phyloP scores from a whole-genome alignment of 306 rosid genomes.

The Datisca glomerata region DNA sequence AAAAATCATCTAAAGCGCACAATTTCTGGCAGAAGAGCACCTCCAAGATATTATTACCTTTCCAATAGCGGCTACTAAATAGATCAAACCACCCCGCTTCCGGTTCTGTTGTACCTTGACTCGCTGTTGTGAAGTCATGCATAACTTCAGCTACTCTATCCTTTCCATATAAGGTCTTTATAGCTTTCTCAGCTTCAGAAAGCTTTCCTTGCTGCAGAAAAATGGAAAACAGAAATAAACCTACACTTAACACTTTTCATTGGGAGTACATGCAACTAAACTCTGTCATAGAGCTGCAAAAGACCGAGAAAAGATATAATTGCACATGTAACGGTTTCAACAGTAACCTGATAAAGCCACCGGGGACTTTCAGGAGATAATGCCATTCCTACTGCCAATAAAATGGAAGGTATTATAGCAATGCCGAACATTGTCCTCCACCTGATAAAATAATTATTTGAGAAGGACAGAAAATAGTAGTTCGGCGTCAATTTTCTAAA shows the following conservation, averaged over 20 bases:
- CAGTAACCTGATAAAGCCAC: slow-evolving; percentile 84
- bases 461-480: neutral
- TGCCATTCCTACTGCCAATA: slow-evolving; percentile 88
- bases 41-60: too few species aligned
- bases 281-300: too few species aligned
- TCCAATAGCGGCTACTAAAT: slow-evolving; percentile 85
- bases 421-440: slow-evolving; percentile 96
- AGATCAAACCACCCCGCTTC: slow-evolving; percentile 98
- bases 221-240: too few species aligned
- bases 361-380: slow-evolving; percentile 94
- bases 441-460: slow-evolving; percentile 27
- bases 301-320: slow-evolving; percentile 6
- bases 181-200: slow-evolving; percentile 67
- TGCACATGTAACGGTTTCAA: slow-evolving; percentile 7
- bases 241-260: too few species aligned
- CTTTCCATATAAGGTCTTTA: slow-evolving; percentile 59
- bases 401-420: slow-evolving; percentile 69
- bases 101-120: slow-evolving; percentile 76
- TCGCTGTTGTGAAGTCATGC: slow-evolving; percentile 43
- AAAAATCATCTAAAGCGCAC: too few species aligned
- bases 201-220: slow-evolving; percentile 78
- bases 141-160: slow-evolving; percentile 72
- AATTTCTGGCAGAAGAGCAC: too few species aligned
- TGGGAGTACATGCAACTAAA: neutral
- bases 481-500: too few species aligned